phyloP scores from a whole-genome alignment of 176 grass and related monocot species.

The Phoenix roebelenii region DNA sequence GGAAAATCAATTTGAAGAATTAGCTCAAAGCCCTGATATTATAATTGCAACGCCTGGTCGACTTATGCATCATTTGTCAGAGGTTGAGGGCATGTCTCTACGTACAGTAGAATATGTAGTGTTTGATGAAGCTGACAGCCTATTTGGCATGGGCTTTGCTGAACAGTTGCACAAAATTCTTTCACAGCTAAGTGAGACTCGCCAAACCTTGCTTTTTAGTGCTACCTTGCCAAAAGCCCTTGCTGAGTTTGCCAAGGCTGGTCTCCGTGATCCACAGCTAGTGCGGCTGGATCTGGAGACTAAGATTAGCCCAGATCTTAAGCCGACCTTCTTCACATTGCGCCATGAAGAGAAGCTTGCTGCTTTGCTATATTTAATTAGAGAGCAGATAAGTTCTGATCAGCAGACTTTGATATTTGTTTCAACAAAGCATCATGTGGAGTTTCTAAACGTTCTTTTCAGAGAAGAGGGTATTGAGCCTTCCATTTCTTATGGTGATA shows the following conservation, averaged over 20 bases:
- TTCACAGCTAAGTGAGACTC: constrained; percentile 49
- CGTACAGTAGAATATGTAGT: constrained; percentile 89
- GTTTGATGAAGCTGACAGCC: constrained; percentile 89
- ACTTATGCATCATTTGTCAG: constrained; percentile 73
- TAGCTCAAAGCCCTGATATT: constrained; percentile 85
- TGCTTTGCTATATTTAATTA: constrained; percentile 79
- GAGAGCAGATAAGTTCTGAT: constrained; percentile 67
- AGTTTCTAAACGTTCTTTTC: constrained; percentile 87
- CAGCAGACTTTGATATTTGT: constrained; percentile 94
- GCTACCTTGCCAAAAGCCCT: constrained; percentile 76
- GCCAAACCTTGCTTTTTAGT: constrained; percentile 90
- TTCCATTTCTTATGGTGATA: constrained; percentile 86
- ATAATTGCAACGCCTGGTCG: constrained; percentile 96
- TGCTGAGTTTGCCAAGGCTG: constrained; percentile 89
- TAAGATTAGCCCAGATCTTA: constrained; percentile 91
- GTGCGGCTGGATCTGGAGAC: constrained; percentile 80
- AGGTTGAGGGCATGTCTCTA: constrained; percentile 81
- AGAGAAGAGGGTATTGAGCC: constrained; percentile 68
- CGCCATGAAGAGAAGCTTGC: constrained; percentile 87
- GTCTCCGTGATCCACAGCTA: constrained; percentile 64
- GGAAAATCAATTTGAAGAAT: constrained; percentile 90
- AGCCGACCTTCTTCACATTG: constrained; percentile 65
- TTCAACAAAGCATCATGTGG: constrained; percentile 92
- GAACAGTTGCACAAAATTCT: constrained; percentile 65
- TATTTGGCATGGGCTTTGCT: constrained; percentile 74